Base-by-base conservation (phyloP, 202 grass and related monocot genomes). In the Digitaria exilis region DNA sequence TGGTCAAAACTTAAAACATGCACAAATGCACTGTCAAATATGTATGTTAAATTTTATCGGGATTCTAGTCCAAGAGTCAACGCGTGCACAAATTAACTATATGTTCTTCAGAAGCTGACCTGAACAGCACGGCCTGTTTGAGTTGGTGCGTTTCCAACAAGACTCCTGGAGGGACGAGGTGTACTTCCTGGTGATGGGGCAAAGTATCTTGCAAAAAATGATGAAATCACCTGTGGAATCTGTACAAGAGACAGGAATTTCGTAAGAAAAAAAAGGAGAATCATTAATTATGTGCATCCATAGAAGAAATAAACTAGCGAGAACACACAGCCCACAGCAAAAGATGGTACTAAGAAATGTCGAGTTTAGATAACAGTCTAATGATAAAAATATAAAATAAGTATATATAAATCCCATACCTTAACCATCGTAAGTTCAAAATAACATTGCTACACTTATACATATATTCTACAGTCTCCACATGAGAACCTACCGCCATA, bases 121-220 rank as follows among this genome's bases (percentile, higher is more conserved):
- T 94, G 91, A 67, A 71, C 70, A 85, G 74, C 77, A 82, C 60
- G 92, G 19, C 55, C 71, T 58, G 67, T 65, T 82, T 67, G 87
- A 76, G 87, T 83, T 26, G 81, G 76, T 29, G 84, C 44, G 79
- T 90, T 94, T 70, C 93, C 83, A 22, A 87, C 70, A 80, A 92
- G 68, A 87, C 84, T 94, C 80, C 88, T 95, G 45, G 89, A 74
- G 28, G 91, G 52, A 35, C 73, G 85, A 85, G 89, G 65, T 71
- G 89, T 84, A 54, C 66, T 74, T 58, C 73, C 60, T 4, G 82
- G 62, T 41, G 84, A 67, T 82, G 92, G 65, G 37, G 88, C 45
- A 25, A 94, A 94, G 84, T 88, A 70, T 88, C 88, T 84, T 75
- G 93, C 87, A 31, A 98, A 91, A 85, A 91, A 82, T 90, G 91